Conservation (phyloP, 352 stramenopile genomes). For the Halophytophthora polymorphica region DNA sequence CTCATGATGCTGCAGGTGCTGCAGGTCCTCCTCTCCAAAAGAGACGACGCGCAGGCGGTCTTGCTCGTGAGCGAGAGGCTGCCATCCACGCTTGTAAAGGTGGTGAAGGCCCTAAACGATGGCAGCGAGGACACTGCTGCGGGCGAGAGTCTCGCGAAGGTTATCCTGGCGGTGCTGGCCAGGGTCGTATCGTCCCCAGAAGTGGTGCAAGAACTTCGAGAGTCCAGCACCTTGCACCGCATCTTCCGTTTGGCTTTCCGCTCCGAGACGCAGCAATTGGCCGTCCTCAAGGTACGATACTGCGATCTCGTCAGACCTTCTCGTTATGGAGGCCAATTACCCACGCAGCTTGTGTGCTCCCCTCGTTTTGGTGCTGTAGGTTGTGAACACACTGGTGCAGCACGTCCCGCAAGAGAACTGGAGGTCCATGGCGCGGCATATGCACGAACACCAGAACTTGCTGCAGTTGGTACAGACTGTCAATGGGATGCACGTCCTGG, state of each 20-base stretch:
- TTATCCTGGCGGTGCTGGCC: constrained; percentile 27
- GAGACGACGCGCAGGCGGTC: constrained; percentile 21
- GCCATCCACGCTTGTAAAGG: constrained; percentile 51
- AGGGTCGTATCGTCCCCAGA: constrained; percentile 31
- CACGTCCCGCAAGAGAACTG: constrained; percentile 13
- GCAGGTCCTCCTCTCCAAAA: constrained; percentile 14
- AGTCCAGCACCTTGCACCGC: constrained; percentile 47
- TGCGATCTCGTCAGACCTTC: not conserved
- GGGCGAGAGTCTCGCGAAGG: constrained; percentile 12
- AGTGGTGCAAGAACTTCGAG: constrained; percentile 44
- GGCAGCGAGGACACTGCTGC: not conserved
- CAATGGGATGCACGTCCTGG: constrained; percentile 18
- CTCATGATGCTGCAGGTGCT: constrained; percentile 30
- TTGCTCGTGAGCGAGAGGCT: constrained; percentile 48
- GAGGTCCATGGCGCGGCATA: constrained; percentile 23
- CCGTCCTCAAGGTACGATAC: constrained; percentile 13
- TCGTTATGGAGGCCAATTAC: not conserved
- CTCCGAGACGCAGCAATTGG: constrained; percentile 10
- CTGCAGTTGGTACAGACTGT: constrained; percentile 14
- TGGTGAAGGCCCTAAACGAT: constrained; percentile 37
- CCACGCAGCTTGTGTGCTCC: not conserved
- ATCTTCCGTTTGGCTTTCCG: constrained; percentile 45
- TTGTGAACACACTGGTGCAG: constrained; percentile 26
- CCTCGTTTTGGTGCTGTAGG: constrained; percentile 15
- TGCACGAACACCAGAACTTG: constrained; percentile 27